Base-by-base conservation (phyloP, 1,139 yeast species). In the Candida smagusa region DNA sequence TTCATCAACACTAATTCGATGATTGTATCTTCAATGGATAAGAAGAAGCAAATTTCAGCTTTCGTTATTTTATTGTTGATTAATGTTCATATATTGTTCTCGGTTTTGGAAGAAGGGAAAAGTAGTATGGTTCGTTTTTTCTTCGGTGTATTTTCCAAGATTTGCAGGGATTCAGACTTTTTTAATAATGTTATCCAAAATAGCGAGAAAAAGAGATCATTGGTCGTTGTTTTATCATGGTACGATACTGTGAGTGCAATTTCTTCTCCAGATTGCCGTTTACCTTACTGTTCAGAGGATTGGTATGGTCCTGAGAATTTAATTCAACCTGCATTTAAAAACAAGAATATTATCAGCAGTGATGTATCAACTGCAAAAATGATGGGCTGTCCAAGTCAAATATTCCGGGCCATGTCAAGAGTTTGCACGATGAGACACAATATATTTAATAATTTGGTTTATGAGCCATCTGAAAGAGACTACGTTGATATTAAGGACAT, bases 321-420 rank as follows among this genome's bases (percentile, higher is more conserved):
- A 9, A 23, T n/a, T 9, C 9, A n/a, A 9, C 26, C 9, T 4
- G 26, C 9, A n/a, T 27, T 19, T 9, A 22, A 21, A n/a, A 5
- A 2, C 4, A 21, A 9, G 6, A 32, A 30, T 4, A 33, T 24
- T 7, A 19, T 11, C 9, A 28, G 28, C 9, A 36, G 30, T 4
- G 47, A 51, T 4, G 61, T 72, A 7, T 72, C 79, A 6, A 74
- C 79, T 0, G 64, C 72, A 6, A 65, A 62, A 37, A 64, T 76
- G 68, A 73, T 73, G 72, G 81, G 81, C 0, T 76, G 81, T 45
- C 81, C 81, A 0, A 79, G 78, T 2, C 79, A 74, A 41, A 64
- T 76, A 1, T 74, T 76, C 49, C 54, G 56, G 13, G 67, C 74
- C 3, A 59, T 75, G 52, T 55, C 66, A 2, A 61, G 64, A 37